phyloP scores from a whole-genome alignment of 2,329 filamentous ascomycete genomes.

The Cytospora piceicola region DNA sequence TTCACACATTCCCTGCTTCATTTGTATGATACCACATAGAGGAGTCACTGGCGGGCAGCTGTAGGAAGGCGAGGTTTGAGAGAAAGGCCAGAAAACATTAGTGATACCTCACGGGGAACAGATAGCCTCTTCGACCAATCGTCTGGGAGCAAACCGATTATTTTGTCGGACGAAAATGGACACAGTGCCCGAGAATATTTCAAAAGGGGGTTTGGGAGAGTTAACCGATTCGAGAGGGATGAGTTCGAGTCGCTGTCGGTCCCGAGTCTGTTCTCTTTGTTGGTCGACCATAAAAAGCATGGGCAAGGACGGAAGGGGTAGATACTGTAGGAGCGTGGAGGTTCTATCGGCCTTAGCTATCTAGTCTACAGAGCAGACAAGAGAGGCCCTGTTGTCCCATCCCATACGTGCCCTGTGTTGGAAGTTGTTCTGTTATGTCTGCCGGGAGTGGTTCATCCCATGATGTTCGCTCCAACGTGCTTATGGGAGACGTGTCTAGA shows the following conservation, averaged over 20 bases:
- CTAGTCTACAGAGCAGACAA: not conserved
- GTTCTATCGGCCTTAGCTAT: not conserved
- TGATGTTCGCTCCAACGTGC: not conserved
- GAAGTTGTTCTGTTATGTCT: not conserved
- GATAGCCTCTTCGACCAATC: constrained; percentile 14
- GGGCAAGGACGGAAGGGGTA: not conserved
- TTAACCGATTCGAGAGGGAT: not conserved
- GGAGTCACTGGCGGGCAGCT: constrained; percentile 14
- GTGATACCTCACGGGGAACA: constrained; percentile 15
- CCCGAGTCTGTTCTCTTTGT: not conserved
- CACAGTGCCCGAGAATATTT: constrained; percentile 1
- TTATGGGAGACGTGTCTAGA: not conserved
- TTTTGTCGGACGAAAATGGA: constrained; percentile 15
- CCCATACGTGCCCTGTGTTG: not conserved
- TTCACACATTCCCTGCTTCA: constrained; percentile 28
- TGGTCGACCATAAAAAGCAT: not conserved
- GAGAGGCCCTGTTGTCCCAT: not conserved
- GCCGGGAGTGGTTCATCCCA: not conserved
- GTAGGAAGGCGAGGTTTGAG: constrained; percentile 10
- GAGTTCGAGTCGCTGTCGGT: not conserved
- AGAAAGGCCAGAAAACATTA: not conserved
- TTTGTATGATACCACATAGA: constrained; percentile 33
- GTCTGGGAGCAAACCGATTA: constrained; percentile 24
- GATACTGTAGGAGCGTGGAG: not conserved
- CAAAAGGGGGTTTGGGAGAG: not conserved